Conservation (phyloP, 75 land plant species). For the Adiantum capillusveneris region DNA sequence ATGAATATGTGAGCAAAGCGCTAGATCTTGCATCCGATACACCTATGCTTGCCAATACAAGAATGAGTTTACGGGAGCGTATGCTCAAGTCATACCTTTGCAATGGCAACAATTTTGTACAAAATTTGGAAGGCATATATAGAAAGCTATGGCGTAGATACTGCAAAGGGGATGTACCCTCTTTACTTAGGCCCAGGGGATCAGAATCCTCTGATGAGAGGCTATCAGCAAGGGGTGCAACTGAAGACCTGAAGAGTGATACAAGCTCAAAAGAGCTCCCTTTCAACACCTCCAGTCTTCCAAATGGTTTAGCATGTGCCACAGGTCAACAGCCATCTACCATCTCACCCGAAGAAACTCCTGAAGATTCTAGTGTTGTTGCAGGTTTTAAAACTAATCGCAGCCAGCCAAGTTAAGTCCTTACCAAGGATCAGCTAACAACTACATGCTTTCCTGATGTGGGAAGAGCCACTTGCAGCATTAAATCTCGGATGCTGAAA, state of each 20-base stretch:
- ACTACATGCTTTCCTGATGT: too few relatives aligned
- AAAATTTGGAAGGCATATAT: constrained; percentile 63
- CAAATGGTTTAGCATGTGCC: not conserved
- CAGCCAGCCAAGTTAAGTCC: too few relatives aligned
- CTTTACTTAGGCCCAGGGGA: constrained; percentile 9
- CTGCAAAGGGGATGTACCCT: constrained; percentile 70
- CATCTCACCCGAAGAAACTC: not conserved
- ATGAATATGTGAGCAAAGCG: constrained; percentile 78
- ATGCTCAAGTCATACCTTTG: constrained; percentile 87
- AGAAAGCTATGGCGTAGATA: constrained; percentile 79
- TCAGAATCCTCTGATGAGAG: not conserved
- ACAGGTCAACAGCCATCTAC: not conserved
- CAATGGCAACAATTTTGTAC: constrained; percentile 60
- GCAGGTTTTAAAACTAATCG: too few relatives aligned
- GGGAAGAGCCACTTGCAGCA: too few relatives aligned
- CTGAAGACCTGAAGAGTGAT: not conserved
- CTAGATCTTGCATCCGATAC: constrained; percentile 70
- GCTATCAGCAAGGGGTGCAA: not conserved
- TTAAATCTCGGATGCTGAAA: too few relatives aligned
- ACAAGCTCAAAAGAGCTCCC: not conserved
- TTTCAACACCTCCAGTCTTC: not conserved
- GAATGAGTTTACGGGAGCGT: constrained; percentile 62
- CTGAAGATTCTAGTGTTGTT: not conserved
- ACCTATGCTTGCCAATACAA: constrained; percentile 49
- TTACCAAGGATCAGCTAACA: too few relatives aligned